Evolutionary conservation across 352 stramenopile species (phyloP).

Genomic region (Globisporangium megalacanthum): DNA sequence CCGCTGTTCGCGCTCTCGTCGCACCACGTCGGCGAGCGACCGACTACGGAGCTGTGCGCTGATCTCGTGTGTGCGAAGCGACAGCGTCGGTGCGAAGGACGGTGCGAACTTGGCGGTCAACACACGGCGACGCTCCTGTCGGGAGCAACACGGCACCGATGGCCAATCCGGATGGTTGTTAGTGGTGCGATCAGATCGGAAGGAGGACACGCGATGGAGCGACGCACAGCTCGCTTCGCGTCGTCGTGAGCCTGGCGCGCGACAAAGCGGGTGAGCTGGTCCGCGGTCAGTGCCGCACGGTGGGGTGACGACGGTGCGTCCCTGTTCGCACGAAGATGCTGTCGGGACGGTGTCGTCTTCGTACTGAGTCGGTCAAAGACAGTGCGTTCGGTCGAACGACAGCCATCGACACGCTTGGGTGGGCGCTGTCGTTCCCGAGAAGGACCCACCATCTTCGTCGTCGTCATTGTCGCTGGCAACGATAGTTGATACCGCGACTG

Average conservation of each 20-base stretch:
- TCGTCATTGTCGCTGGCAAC: background rate
- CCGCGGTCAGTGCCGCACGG: background rate
- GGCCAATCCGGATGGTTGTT: too few species aligned
- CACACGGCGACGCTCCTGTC: background rate
- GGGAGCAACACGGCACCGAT: slow-evolving; percentile 2
- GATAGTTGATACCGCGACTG: slow-evolving; percentile 9
- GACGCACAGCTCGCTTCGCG: slow-evolving; percentile 3
- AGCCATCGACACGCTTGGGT: background rate
- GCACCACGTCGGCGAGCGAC: slow-evolving; percentile 11
- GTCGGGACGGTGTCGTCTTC: background rate
- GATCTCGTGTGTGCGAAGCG: slow-evolving; percentile 22
- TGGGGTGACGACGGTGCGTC: slow-evolving; percentile 8
- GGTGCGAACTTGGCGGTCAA: slow-evolving; percentile 13
- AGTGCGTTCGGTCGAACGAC: background rate
- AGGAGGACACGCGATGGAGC: background rate
- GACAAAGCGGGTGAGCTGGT: slow-evolving; percentile 20
- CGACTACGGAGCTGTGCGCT: slow-evolving; percentile 11
- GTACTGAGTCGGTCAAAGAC: slow-evolving; percentile 26
- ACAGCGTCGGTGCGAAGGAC: slow-evolving; percentile 24
- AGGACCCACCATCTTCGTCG: background rate
- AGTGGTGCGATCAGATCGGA: too few species aligned
- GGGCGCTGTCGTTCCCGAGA: background rate
- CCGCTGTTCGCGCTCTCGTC: slow-evolving; percentile 10
- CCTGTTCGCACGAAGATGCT: background rate
- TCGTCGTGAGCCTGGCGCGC: slow-evolving; percentile 13